A percentile compares a stretch with the other conserved stretches of the same genome.
Evolutionary conservation across 169 alveolate genomes (phyloP).

Genomic region (Cryptosporidium ubiquitum): DNA sequence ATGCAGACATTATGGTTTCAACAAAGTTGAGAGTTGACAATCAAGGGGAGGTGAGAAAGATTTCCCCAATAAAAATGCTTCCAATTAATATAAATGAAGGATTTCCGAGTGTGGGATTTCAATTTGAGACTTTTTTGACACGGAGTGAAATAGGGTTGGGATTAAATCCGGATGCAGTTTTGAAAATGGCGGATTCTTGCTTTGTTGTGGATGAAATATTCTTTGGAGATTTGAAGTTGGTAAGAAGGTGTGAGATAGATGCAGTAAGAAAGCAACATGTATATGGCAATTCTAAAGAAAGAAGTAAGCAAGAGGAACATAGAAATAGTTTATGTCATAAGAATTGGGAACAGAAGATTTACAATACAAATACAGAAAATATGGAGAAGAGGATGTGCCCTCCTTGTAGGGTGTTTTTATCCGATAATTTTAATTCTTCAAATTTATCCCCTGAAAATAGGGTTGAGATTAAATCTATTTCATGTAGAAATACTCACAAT

Average conservation of each 20-base stretch:
- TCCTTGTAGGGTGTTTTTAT: conserved; percentile 19
- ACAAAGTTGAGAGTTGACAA: not conserved
- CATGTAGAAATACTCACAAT: conserved; percentile 31
- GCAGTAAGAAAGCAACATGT: conserved; percentile 24
- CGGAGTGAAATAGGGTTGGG: conserved; percentile 26
- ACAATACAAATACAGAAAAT: not conserved
- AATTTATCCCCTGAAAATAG: conserved; percentile 12
- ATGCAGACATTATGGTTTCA: conserved; percentile 31
- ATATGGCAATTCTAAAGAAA: conserved; percentile 14
- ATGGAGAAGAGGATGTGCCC: conserved; percentile 32
- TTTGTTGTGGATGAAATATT: conserved; percentile 31
- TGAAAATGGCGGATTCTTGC: conserved; percentile 31
- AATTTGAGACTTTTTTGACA: conserved; percentile 54
- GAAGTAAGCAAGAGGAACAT: conserved; percentile 7
- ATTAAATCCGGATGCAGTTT: conserved; percentile 13
- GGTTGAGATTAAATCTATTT: conserved; percentile 49
- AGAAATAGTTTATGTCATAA: conserved; percentile 1
- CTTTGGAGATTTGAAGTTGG: conserved; percentile 25
- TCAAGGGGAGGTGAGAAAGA: not conserved
- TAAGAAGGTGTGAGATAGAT: conserved; percentile 52
- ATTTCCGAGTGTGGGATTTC: conserved; percentile 64
- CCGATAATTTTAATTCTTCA: conserved; percentile 32
- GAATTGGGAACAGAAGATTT: conserved; percentile 20
- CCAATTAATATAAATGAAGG: conserved; percentile 49
- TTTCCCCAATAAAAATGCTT: not conserved